Evolutionary conservation across 1,139 yeast species (phyloP).

Genomic region (Lodderomyces margitis): DNA sequence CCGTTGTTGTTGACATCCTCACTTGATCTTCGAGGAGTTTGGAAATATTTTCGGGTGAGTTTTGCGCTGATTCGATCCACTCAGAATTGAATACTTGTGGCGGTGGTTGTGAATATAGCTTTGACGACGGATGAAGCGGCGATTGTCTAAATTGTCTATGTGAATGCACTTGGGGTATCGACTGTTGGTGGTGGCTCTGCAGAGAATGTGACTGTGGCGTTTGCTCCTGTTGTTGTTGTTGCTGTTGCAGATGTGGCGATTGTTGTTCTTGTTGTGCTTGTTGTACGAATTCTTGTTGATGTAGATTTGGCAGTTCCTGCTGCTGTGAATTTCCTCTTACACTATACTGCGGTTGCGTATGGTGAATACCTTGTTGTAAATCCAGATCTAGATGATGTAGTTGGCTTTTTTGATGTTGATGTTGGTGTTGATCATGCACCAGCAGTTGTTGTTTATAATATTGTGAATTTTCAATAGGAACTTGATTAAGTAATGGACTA

Average conservation of each 20-base stretch:
- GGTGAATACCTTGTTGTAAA: constrained; percentile 3
- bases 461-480: neutral
- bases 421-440: neutral
- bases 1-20: constrained; percentile 9
- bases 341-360: constrained; percentile 8
- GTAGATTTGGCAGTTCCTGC: constrained; percentile 1
- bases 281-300: neutral
- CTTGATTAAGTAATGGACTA: constrained; percentile 2
- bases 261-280: neutral
- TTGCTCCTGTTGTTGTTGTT: constrained; percentile 4
- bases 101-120: constrained; percentile 19
- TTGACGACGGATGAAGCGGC: constrained; percentile 13
- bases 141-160: constrained; percentile 11
- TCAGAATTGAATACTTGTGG: constrained; percentile 30
- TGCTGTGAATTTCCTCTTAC: neutral
- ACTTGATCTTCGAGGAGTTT: constrained; percentile 12
- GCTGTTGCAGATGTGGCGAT: neutral
- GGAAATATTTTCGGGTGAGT: constrained; percentile 24
- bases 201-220: constrained; percentile 3
- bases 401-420: too few relatives aligned
- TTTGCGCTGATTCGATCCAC: constrained; percentile 33
- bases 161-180: neutral
- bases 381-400: neutral
- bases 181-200: constrained; percentile 10
- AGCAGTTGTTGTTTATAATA: constrained; percentile 3